Evolutionary conservation across 148 eudicot genomes (phyloP), one percentile per base, ranked within the genome.

Genomic region (Agrostemma githago): DNA sequence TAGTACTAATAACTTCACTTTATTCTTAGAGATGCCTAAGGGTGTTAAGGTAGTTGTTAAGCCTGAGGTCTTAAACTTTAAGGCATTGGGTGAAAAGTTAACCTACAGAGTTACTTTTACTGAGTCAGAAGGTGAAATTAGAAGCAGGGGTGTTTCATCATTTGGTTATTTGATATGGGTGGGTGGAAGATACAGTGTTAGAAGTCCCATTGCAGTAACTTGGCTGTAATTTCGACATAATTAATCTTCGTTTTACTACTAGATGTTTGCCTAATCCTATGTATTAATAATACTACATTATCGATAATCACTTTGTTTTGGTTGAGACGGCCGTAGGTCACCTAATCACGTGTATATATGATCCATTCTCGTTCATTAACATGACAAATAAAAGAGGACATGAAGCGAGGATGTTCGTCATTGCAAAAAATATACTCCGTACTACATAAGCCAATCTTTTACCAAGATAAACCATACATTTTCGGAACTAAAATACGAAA

Each of bases 161-260:
- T 89, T 88, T 78, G 94, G 94, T 14, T 80, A 84, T 8, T 39
- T 89, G 63, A 43, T 40, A 59, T 89, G 90, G 91, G 65, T 62
- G 20, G 83, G 80, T 6, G 77, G 80, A 12, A 78, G 79, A n/a
- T 78, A 83, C 70, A 66, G 53, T 68, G 91, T 89, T 69, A 71
- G 89, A 66, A 89, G 91, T 78, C 94, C 94, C 60, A 83, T 89
- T 75, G 94, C 88, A 37, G 87, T 83, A 21, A 83, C 87, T 38
- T 89, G 91, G 88, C 80, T 70, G 57, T 72, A 53, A 56, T 44
- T 68, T 60, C 88, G 12, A 86, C 34, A 26, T 26, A 3, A 44
- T 44, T 44, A 51, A 51, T 51, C 56, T 51, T 51, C 15, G 14
- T 51, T 51, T 51, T 51, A 51, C 34, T 26, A 26, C 34, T 26